phyloP scores from a whole-genome alignment of 2,329 filamentous ascomycete genomes.

The Falciphora oryzae region DNA sequence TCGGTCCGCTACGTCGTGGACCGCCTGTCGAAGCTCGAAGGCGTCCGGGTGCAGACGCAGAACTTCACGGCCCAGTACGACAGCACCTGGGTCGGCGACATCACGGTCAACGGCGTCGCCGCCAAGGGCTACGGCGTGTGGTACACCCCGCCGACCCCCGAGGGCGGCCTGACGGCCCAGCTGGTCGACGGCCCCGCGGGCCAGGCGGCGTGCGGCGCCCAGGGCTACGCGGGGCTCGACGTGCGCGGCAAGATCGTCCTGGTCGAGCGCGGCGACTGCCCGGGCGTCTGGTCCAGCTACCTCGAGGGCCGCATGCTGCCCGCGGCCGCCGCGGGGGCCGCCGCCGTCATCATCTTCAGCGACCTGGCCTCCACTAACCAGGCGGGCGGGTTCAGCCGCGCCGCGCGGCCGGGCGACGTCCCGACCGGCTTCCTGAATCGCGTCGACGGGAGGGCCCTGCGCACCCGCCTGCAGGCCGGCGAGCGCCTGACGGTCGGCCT shows the following conservation, averaged over 20 bases:
- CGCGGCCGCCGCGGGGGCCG: slow-evolving; percentile 42
- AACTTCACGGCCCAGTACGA: too few relatives aligned
- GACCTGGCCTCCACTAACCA: slow-evolving; percentile 27
- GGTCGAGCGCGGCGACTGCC: slow-evolving; percentile 33
- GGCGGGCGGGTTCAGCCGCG: slow-evolving; percentile 1
- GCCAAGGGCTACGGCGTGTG: slow-evolving; percentile 29
- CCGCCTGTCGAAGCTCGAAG: too few relatives aligned
- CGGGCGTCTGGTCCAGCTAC: slow-evolving; percentile 22
- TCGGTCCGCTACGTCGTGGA: too few relatives aligned
- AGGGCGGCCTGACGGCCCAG: slow-evolving; percentile 34
- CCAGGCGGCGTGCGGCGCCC: slow-evolving; percentile 29
- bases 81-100: slow-evolving; percentile 10
- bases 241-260: slow-evolving; percentile 35
- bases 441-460: slow-evolving; percentile 4
- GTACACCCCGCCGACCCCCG: slow-evolving; percentile 40
- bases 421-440: slow-evolving; percentile 7
- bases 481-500: slow-evolving; percentile 17
- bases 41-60: too few relatives aligned
- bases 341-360: slow-evolving; percentile 56
- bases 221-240: slow-evolving; percentile 29
- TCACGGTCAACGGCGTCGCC: slow-evolving; percentile 25
- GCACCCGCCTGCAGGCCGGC: background rate
- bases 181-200: slow-evolving; percentile 34
- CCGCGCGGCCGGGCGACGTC: slow-evolving; percentile 23
- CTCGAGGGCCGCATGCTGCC: slow-evolving; percentile 43